Evolutionary conservation across 1,284 basidiomycete species (phyloP), one percentile per base, ranked within the genome.

Genomic region (Omphalotus olearius): DNA sequence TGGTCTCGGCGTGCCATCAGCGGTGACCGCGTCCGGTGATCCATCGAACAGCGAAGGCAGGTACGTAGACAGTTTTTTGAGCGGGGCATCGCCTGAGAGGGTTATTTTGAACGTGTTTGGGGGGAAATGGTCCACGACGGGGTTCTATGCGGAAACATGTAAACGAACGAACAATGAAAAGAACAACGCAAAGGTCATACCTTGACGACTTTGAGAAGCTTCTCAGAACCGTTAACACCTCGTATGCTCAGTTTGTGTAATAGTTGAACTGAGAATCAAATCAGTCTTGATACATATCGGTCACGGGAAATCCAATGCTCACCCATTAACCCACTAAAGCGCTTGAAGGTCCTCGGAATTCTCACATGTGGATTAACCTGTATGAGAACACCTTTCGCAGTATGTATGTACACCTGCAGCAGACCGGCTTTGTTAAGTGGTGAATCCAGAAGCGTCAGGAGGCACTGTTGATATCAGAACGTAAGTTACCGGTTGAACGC

Each of bases 241-340:
- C 96, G 82, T 61, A 99, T 99, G 51, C 87, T 92, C 25, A 99
- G 80, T 63, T 93, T 95, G 73, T 99, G 97, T 9, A 99, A 78
- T 2, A 99, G 80, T 85, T 99, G 96, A 1, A 99, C 96, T 96
- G 64, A 4, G 9, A 33, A 50, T 46, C 16, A 23, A 14, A 41
- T 47, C 26, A 36, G 47, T n/a, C 30, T 45, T 35, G 20, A 35
- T 33, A 33, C 30, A 7, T 9, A 25, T 20, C 17, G 5, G 23
- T 10, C 10, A 37, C 18, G 14, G 16, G 49, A 13, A 33, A 23
- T 17, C 4, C 36, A 20, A 26, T 14, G 68, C 90, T 61, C 64
- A 94, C 93, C 93, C 97, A 99, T 99, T 55, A 99, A 74, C 36
- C 96, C 96, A 54, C 91, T 93, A 73, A 99, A 99, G 6, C 96